Evolutionary conservation across 1,284 basidiomycete species (phyloP).

Genomic region (Microbotryomycetes sp.): DNA sequence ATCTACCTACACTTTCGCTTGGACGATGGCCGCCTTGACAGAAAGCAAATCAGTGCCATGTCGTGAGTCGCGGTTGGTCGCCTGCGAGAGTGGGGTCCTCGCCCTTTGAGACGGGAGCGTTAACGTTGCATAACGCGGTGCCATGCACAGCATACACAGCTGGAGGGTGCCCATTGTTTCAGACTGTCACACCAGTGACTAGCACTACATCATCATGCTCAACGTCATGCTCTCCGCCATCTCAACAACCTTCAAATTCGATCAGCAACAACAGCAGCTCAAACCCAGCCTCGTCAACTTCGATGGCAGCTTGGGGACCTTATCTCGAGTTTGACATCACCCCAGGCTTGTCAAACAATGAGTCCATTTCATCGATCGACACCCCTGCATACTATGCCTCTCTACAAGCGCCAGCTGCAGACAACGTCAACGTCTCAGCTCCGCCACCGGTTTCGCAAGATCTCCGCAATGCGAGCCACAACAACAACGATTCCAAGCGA

Average conservation of each 20-base stretch:
- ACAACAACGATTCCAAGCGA: background rate
- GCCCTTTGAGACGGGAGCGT: too few species aligned
- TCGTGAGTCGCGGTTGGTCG: background rate
- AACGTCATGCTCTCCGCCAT: constrained; percentile 10
- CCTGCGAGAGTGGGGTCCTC: background rate
- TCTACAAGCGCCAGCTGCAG: background rate
- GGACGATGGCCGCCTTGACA: background rate
- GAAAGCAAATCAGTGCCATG: background rate
- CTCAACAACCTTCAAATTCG: background rate
- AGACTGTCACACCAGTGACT: constrained; percentile 8
- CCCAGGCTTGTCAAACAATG: constrained; percentile 2
- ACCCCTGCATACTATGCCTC: background rate
- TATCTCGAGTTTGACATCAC: constrained; percentile 18
- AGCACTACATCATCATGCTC: background rate
- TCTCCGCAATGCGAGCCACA: background rate
- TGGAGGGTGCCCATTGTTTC: constrained; percentile 21
- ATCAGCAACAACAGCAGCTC: background rate
- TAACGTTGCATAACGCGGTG: background rate
- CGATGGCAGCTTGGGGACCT: background rate
- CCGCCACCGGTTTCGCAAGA: background rate
- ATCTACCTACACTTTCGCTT: background rate
- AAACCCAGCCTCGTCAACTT: background rate
- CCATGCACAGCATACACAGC: constrained; percentile 15
- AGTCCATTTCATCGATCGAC: background rate
- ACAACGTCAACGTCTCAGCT: background rate